These are phyloP conservation scores for Closterium sp. DNA, from an alignment of 139 green algal species.

Conservation along the genomic window DNA sequence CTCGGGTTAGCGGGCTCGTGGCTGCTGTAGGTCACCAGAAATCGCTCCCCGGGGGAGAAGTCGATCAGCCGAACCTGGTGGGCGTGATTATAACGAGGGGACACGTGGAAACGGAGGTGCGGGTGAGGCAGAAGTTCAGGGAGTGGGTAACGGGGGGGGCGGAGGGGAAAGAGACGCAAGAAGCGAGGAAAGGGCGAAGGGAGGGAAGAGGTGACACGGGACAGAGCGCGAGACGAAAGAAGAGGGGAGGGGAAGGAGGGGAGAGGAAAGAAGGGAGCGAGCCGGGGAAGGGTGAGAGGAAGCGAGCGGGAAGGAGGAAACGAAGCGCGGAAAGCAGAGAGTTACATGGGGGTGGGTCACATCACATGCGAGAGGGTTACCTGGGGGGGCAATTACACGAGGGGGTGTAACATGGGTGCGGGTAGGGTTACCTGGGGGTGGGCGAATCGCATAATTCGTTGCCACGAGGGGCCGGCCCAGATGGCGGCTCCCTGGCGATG, in stretches of 20 bases:
- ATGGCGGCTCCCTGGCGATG: slow-evolving; percentile 84
- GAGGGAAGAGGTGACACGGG: background rate
- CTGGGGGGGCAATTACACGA: too few species aligned
- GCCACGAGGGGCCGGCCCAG: slow-evolving; percentile 83
- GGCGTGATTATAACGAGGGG: background rate
- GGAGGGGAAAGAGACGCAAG: background rate
- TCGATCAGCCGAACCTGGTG: slow-evolving; percentile 68
- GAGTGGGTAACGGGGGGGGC: background rate
- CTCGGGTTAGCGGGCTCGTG: slow-evolving; percentile 67
- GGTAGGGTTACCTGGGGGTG: too few species aligned
- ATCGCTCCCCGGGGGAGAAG: slow-evolving; percentile 86
- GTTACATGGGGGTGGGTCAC: too few species aligned
- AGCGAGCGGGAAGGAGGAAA: background rate
- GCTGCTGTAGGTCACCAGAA: slow-evolving; percentile 75
- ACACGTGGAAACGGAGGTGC: background rate
- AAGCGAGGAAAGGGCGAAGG: background rate
- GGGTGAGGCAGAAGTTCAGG: background rate
- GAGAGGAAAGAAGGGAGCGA: background rate
- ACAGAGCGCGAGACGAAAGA: background rate
- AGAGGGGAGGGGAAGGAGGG: background rate
- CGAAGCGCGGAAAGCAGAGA: too few species aligned
- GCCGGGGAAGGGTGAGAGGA: background rate
- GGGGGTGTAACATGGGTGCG: too few species aligned
- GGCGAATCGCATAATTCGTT: slow-evolving; percentile 66
- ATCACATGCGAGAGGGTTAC: too few species aligned